These are phyloP conservation scores for Chalciporus pseudorubinellus DNA, from an alignment of 768 basidiomycete species.

Conservation along the genomic window DNA sequence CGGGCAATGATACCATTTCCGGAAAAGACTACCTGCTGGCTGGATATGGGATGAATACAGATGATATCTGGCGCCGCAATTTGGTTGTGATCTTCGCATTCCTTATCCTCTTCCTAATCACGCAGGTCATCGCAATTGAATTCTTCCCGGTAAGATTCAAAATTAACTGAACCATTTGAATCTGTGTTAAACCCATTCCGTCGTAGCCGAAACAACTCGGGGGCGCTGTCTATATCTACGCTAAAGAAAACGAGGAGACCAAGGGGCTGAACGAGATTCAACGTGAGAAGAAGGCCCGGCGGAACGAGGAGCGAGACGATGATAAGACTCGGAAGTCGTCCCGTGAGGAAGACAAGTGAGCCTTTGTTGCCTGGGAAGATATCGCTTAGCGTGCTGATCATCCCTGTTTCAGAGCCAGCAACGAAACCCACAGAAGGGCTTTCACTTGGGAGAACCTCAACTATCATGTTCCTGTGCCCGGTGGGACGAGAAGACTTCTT, in stretches of 20 bases:
- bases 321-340: conserved; percentile 22
- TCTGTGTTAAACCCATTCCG: background rate
- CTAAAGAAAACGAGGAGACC: conserved; percentile 54
- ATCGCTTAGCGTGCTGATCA: conserved; percentile 2
- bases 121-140: conserved; percentile 67
- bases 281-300: conserved; percentile 49
- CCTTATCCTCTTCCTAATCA: conserved; percentile 64
- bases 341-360: conserved; percentile 16
- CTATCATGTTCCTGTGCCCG: conserved; percentile 70
- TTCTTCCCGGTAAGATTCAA: conserved; percentile 48
- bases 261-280: conserved; percentile 54
- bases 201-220: conserved; percentile 31
- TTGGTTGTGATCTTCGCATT: conserved; percentile 71
- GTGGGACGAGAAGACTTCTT: conserved; percentile 59
- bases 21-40: conserved; percentile 63
- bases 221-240: conserved; percentile 54
- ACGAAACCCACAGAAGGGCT: conserved; percentile 21
- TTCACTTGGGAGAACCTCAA: conserved; percentile 84
- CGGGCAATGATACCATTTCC: conserved; percentile 52
- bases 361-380: background rate
- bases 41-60: conserved; percentile 46
- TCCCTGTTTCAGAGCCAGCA: background rate
- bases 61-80: conserved; percentile 64
- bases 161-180: background rate
- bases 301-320: conserved; percentile 31